These are phyloP conservation scores for Citrus unshiu DNA, from an alignment of 345 rosid genomes.

Conservation along the genomic window DNA sequence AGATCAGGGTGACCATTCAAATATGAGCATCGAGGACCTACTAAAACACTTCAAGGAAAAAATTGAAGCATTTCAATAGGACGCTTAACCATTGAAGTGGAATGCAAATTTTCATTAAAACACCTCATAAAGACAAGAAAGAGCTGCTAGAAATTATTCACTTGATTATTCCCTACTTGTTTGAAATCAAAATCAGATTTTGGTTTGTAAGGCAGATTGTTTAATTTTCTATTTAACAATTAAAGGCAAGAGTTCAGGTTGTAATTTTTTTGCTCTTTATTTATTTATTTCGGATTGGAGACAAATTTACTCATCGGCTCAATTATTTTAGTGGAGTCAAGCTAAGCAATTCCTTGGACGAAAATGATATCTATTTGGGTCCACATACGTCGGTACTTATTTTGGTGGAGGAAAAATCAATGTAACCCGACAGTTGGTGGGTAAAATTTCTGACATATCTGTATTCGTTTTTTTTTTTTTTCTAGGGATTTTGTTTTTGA, in stretches of 20 bases:
- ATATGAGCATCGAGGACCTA: conserved; percentile 54
- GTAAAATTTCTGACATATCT: not conserved
- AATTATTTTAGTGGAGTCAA: too few relatives aligned
- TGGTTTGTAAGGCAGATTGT: not conserved
- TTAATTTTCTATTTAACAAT: not conserved
- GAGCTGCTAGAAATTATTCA: not conserved
- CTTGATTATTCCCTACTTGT: not conserved
- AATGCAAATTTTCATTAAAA: not conserved
- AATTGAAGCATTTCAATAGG: conserved; percentile 49
- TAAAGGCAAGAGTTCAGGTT: too few relatives aligned
- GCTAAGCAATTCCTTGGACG: too few relatives aligned
- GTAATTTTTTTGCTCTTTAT: too few relatives aligned
- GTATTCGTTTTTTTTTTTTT: not conserved
- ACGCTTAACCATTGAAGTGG: not conserved
- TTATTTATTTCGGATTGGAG: too few relatives aligned
- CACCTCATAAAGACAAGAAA: not conserved
- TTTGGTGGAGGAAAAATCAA: too few relatives aligned
- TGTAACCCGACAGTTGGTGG: not conserved
- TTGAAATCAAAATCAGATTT: not conserved
- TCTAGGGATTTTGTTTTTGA: not conserved
- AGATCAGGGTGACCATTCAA: conserved; percentile 58
- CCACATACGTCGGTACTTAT: too few relatives aligned
- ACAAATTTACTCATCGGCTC: too few relatives aligned
- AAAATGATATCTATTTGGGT: not conserved
- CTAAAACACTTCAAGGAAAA: conserved; percentile 57